phyloP scores from a whole-genome alignment of 352 stramenopile genomes.

The Sclerospora graminicola region DNA sequence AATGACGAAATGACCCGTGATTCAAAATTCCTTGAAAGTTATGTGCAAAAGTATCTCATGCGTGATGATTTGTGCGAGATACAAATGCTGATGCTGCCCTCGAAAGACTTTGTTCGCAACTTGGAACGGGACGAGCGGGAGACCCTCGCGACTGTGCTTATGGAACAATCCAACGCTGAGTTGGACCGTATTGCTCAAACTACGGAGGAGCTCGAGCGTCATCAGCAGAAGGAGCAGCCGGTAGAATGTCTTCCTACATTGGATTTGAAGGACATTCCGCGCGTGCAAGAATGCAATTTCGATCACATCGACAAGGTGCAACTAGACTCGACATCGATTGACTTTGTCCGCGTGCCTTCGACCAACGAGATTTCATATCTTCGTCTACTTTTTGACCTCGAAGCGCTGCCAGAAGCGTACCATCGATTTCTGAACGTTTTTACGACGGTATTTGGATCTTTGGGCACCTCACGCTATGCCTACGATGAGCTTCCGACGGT shows the following conservation, averaged over 20 bases:
- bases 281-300: conserved; percentile 31
- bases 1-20: conserved; percentile 49
- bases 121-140: conserved; percentile 42
- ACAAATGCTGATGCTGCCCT: conserved; percentile 68
- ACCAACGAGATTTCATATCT: conserved; percentile 82
- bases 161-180: conserved; percentile 37
- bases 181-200: conserved; percentile 41
- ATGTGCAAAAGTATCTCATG: conserved; percentile 45
- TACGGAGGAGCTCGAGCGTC: conserved; percentile 36
- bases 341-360: conserved; percentile 63
- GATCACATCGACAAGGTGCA: conserved; percentile 38
- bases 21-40: conserved; percentile 55
- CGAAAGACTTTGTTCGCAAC: conserved; percentile 43
- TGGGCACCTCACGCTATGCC: conserved; percentile 55
- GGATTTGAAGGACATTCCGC: conserved; percentile 55
- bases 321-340: conserved; percentile 19
- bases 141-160: conserved; percentile 31
- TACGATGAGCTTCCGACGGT: conserved; percentile 65
- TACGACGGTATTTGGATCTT: conserved; percentile 51
- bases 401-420: conserved; percentile 41
- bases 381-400: conserved; percentile 55
- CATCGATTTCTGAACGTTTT: conserved; percentile 63
- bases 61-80: conserved; percentile 39
- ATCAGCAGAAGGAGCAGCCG: conserved; percentile 54
- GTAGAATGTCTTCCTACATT: conserved; percentile 71